Evolutionary conservation across 179 eudicot genomes (phyloP), one percentile per base, ranked within the genome.

Genomic region (Corrigiola litoralis): DNA sequence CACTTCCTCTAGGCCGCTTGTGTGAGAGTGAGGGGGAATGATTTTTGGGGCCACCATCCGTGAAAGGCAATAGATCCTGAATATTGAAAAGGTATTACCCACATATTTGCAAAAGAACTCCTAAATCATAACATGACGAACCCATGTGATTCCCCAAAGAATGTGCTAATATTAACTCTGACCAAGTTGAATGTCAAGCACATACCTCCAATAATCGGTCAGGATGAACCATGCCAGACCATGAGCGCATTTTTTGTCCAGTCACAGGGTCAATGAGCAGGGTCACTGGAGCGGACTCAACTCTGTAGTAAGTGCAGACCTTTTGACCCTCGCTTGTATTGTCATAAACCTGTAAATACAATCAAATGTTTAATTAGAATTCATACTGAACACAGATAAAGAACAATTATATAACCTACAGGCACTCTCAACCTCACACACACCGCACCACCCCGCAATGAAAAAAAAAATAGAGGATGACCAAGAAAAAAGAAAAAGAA

Each of bases 171-270:
- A n/a, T n/a, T n/a, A 27, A 12, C 31, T 51, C 34, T 6, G 14
- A 13, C 16, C 6, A 17, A 28, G 31, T 18, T 29, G 47, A 14
- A 36, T 53, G 42, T 24, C 33, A 40, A 47, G 20, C 14, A 57
- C 29, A 60, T 80, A 90, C 99, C 97, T 95, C 99, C 76, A 95
- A 73, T 68, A 95, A 72, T 63, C 72, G 80, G 63, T 91, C 97
- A 41, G 99, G 97, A 74, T 91, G 95, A 72, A 91, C 71, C 99
- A 95, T 91, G 68, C 97, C 97, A 80, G 80, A 79, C 99, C 99
- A 88, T 65, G 80, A 95, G 51, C 84, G 91, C 89, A 95, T 88
- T 71, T 88, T 95, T 71, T 95, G 97, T 63, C 99, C 97, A 9
- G 99, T 95, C 57, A 95, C 65, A 20, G 97, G 97, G 72, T 95